Evolutionary conservation across 2,329 filamentous ascomycete genomes (phyloP), one percentile per base, ranked within the genome.

Genomic region (Monilinia laxa): DNA sequence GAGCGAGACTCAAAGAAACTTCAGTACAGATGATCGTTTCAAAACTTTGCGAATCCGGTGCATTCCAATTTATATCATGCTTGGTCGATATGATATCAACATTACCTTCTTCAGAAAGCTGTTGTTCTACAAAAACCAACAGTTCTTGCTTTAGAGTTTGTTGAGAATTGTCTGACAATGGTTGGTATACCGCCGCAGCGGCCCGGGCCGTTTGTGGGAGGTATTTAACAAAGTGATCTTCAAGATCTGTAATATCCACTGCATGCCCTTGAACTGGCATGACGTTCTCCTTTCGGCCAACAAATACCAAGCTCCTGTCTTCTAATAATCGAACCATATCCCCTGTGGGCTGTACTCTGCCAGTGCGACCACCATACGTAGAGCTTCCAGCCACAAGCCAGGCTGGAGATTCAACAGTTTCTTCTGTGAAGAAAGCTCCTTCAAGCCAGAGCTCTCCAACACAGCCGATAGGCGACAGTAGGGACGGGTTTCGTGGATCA

Each of bases 281-380:
- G 18, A 66, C 54, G 54, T 73, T 71, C 31, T 90, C 88, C 70
- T 87, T 88, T 62, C 89, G 81, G 14, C 87, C 87, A 51, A 88
- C 79, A 69, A 85, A 87, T 16, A 82, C 76, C 51, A 88, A 81
- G 6, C 80, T 80, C 12, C 71, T 75, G 59, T 87, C 81, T 0
- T 77, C 74, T 49, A 84, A 79, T 65, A 87, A 85, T 23, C 79
- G 79, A 0, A 84, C 85, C 0, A 88, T 77, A 69, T 89, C 86
- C 0, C 86, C 86, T 0, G 86, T 88, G 2, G 88, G 71, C 6
- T 82, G 78, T 10, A 67, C 71, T 10, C 80, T 77, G 1, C 81
- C 81, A 4, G 16, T 38, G 20, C 45, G 42, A 7, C 42, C 60
- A 20, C 68, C 57, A 65, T 54, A 66, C 2, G 25, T 64, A 23